Evolutionary conservation across 208 protist species (phyloP), one percentile per base, ranked within the genome.

Genomic region (Leishmania mexicana): DNA sequence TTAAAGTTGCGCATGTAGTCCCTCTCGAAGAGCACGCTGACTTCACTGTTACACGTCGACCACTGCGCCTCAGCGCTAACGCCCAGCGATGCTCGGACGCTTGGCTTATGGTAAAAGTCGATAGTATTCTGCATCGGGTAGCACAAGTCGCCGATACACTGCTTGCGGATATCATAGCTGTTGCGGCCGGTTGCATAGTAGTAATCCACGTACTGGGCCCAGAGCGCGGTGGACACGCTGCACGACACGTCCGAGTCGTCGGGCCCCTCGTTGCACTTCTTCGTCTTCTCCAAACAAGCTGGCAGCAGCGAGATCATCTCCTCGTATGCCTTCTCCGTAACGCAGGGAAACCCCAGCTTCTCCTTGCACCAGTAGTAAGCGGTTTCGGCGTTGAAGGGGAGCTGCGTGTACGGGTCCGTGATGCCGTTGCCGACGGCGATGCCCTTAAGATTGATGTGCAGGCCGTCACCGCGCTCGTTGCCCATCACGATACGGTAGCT

Each of bases 401-500:
- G 92, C 83, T 98, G 95, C 38, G 92, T 87, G 70, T 88, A 82
- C 6, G 96, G 93, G 84, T 98, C 93, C 47, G 94, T 97, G 74
- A 96, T 79, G 17, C 95, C 96, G 86, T 98, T 98, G 78, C 96
- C 96, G 40, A 98, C 84, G n/a, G 82, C 89, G 31, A 98, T 78
- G 64, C 93, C 95, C 75, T 84, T 83, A 68, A 96, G 88, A 68
- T 89, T 89, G 76, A 98, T 91, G 31, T 72, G 60, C 28, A 77
- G 72, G 57, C 74, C 78, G 11, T 87, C 88, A 58, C 85, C 75
- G 75, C 57, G 51, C 75, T 84, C 71, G 79, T 95, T 94, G 54
- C 89, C 88, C 54, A 84, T 45, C 6, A 83, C 83, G 31, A 96
- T 83, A 24, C 83, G 81, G 73, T 91, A 75, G 1, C 85, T 88